phyloP scores from a whole-genome alignment of 139 green algal species.

The Astrephomene gubernaculifera region DNA sequence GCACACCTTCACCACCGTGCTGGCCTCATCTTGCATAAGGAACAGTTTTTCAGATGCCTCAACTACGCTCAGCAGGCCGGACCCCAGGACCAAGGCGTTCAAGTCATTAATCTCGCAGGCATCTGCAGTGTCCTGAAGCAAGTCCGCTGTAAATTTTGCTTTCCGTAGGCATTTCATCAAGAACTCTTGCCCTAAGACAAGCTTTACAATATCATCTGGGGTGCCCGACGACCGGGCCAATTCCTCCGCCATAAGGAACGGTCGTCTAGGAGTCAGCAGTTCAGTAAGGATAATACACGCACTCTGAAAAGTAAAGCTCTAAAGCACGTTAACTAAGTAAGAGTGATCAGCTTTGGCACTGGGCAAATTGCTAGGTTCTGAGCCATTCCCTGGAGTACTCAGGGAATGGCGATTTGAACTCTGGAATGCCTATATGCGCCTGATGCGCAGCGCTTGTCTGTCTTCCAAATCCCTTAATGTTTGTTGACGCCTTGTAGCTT shows the following conservation, averaged over 20 bases:
- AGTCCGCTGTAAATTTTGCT: conserved; percentile 52
- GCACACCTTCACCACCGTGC: conserved; percentile 34
- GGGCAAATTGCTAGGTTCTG: too few species aligned
- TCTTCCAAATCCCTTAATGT: too few species aligned
- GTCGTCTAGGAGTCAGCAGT: too few species aligned
- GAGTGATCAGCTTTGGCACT: too few species aligned
- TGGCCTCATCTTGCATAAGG: conserved; percentile 59
- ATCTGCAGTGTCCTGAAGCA: conserved; percentile 50
- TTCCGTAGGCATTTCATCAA: conserved; percentile 43
- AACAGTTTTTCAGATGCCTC: conserved; percentile 54
- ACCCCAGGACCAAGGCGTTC: conserved; percentile 46
- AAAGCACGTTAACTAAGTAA: too few species aligned
- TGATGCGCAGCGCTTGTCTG: too few species aligned
- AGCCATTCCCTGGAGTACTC: too few species aligned
- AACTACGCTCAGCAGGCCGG: conserved; percentile 23
- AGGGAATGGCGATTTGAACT: too few species aligned
- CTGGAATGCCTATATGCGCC: too few species aligned
- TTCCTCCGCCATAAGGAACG: conserved; percentile 33
- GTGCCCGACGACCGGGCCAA: conserved; percentile 28
- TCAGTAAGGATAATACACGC: too few species aligned
- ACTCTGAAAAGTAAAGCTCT: too few species aligned
- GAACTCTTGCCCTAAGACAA: conserved; percentile 36
- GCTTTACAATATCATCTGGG: conserved; percentile 15
- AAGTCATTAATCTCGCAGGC: conserved; percentile 59
- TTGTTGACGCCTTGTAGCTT: too few species aligned